phyloP scores from a whole-genome alignment of 2,329 filamentous ascomycete genomes.

The Alternaria metachromatica region DNA sequence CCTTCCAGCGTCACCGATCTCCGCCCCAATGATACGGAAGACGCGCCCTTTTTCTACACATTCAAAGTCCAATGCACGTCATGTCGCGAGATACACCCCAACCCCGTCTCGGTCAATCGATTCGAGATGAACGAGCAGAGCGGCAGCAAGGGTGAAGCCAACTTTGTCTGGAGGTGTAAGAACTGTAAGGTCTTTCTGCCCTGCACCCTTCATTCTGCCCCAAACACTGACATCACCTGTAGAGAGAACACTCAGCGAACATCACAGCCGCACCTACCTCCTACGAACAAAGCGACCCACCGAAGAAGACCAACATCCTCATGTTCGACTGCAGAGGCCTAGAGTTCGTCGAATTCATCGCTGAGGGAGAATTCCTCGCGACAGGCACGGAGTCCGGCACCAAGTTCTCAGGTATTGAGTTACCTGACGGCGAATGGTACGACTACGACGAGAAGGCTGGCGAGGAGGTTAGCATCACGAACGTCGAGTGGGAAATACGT shows the following conservation, averaged over 20 bases:
- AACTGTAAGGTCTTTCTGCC: constrained; percentile 79
- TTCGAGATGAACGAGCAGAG: constrained; percentile 92
- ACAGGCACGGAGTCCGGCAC: constrained; percentile 81
- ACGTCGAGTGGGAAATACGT: constrained; percentile 84
- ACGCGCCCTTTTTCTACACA: constrained; percentile 91
- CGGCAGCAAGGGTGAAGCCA: constrained; percentile 92
- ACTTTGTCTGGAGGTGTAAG: constrained; percentile 99
- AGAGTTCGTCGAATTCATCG: constrained; percentile 88
- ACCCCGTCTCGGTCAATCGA: constrained; percentile 83
- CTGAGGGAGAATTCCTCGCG: constrained; percentile 93
- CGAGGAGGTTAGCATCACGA: constrained; percentile 91
- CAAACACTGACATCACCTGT: constrained; percentile 9
- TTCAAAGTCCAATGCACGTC: constrained; percentile 99
- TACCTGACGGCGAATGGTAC: constrained; percentile 93
- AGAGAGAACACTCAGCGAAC: constrained; percentile 85
- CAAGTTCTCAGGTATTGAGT: constrained; percentile 81
- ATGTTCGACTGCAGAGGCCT: constrained; percentile 93
- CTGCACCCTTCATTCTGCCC: background rate
- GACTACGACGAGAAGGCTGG: constrained; percentile 95
- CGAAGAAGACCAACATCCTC: constrained; percentile 79
- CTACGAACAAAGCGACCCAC: constrained; percentile 74
- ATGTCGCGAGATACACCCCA: constrained; percentile 88
- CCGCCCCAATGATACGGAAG: constrained; percentile 79
- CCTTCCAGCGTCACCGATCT: constrained; percentile 83
- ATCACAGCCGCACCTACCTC: constrained; percentile 76